Evolutionary conservation across 1,284 basidiomycete genomes (phyloP), one percentile per base, ranked within the genome.

Genomic region (Trichosporon ovoides): DNA sequence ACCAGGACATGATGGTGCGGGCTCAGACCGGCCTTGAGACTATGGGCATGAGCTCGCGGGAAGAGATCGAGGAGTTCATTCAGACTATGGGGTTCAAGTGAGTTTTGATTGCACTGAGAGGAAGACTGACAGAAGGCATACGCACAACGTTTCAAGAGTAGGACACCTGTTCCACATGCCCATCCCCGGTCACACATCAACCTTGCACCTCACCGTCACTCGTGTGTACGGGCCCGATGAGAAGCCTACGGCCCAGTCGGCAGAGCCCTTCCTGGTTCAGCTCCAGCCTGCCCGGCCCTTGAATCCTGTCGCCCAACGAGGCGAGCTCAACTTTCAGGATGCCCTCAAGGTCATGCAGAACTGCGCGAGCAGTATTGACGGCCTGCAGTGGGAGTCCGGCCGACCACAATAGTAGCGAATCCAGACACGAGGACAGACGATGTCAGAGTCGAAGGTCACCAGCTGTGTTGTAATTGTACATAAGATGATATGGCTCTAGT

Each of bases 141-240:
- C 70, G n/a, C 74, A 76, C 54, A 53, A 61, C 2, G 68, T 68
- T 38, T 61, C 61, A 0, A 64, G 67, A 6, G 38, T 38, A 33
- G 74, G 74, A 1, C 61, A 63, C 38, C 62, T 72, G 19, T 69
- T 76, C 56, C 70, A 74, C 58, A 55, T 75, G 52, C 70, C 73
- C 2, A 51, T 73, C 12, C 62, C 71, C 0, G 54, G 63, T 6
- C 65, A 65, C 7, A 57, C 59, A 3, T 48, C 53, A 0, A 70
- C 68, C 3, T 64, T 73, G 10, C 69, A 72, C 40, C 61, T 73
- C 28, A 61, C 67, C 22, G 59, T 73, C 55, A 67, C 71, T 9
- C 64, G 59, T 18, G 57, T 67, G 14, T 51, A 58, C 14, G 38
- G 56, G 19, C 53, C 53, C 22, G 46, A 56, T 37, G 56, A 55